Percentiles rank a stretch among this genome's conserved stretches.
These are phyloP conservation scores for Xylaria sp. DNA, from an alignment of 2,329 filamentous ascomycete species.

Conservation along the genomic window DNA sequence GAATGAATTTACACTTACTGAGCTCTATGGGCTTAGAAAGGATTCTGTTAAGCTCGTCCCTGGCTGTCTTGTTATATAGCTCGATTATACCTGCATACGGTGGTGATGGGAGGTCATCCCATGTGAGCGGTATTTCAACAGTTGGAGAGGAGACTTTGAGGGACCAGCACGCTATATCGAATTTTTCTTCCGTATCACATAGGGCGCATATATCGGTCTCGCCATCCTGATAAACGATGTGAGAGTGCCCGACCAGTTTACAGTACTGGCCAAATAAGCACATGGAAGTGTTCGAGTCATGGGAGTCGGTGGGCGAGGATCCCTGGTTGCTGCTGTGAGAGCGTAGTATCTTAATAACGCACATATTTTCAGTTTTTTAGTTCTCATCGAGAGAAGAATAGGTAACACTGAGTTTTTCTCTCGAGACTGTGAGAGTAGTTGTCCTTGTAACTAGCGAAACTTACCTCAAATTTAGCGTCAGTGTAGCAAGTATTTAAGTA, in stretches of 20 bases:
- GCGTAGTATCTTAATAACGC: slow-evolving; percentile 10
- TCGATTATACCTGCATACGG: not conserved
- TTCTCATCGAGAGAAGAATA: not conserved
- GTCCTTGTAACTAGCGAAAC: not conserved
- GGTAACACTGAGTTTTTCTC: not conserved
- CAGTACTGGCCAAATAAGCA: slow-evolving; percentile 16
- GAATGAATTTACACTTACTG: not conserved
- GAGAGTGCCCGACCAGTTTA: not conserved
- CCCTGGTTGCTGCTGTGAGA: not conserved
- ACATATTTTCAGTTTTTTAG: not conserved
- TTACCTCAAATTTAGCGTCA: not conserved
- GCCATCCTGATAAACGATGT: not conserved
- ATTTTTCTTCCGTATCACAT: not conserved
- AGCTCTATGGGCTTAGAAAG: not conserved
- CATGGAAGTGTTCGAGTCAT: not conserved
- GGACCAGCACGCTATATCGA: not conserved
- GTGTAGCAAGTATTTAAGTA: not conserved
- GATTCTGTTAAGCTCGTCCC: not conserved
- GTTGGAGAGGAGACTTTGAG: not conserved
- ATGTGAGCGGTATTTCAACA: too few species aligned
- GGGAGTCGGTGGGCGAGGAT: not conserved
- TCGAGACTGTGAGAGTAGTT: not conserved
- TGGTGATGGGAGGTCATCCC: not conserved
- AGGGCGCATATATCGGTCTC: not conserved
- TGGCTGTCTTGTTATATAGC: not conserved